phyloP scores from a whole-genome alignment of 441 rosid genomes.

The Metrosideros polymorpha region DNA sequence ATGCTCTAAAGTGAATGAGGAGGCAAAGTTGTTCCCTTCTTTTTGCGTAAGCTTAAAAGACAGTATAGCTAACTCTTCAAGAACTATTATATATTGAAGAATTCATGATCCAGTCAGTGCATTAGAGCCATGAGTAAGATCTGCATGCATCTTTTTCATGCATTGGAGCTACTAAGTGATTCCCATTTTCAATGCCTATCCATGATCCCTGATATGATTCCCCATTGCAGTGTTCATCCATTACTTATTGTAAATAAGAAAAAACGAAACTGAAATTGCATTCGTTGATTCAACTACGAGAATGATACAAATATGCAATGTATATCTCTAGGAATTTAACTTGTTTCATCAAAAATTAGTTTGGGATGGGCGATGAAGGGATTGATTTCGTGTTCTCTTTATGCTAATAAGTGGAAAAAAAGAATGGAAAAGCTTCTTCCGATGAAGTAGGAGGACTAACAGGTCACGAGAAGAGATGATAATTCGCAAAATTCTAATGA shows the following conservation, averaged over 20 bases:
- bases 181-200: neutral
- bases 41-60: constrained; percentile 42
- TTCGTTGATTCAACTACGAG: too few relatives aligned
- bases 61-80: constrained; percentile 12
- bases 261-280: too few relatives aligned
- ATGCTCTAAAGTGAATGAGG: constrained; percentile 31
- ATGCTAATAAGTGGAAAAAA: neutral
- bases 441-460: too few relatives aligned
- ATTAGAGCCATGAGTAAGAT: neutral
- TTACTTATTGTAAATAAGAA: too few relatives aligned
- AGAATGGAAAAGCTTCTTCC: too few relatives aligned
- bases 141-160: neutral
- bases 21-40: constrained; percentile 28
- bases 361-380: too few relatives aligned
- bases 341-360: too few relatives aligned
- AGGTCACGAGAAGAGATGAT: too few relatives aligned
- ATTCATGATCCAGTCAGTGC: neutral
- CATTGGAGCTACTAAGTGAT: neutral
- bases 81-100: neutral
- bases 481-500: too few relatives aligned
- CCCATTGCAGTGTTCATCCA: too few relatives aligned
- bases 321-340: too few relatives aligned
- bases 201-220: neutral
- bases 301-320: too few relatives aligned
- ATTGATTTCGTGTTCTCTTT: neutral